Conservation (phyloP, 2,329 filamentous ascomycete genomes). For the Fusarium sarcochroum region DNA sequence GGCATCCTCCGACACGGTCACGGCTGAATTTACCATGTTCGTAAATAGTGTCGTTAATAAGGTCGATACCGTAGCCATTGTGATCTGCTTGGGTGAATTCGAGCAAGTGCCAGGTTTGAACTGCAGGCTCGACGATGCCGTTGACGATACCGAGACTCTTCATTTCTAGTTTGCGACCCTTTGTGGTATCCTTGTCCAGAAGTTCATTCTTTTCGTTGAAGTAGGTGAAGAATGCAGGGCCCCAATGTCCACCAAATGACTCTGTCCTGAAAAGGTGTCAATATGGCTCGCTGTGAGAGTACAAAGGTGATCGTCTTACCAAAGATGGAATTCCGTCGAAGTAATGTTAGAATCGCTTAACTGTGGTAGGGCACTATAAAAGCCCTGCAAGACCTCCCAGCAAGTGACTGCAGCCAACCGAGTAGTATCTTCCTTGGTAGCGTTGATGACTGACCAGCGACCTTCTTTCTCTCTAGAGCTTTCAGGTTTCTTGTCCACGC, state of each 20-base stretch:
- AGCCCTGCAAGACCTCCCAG: conserved; percentile 31
- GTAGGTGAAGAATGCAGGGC: conserved; percentile 25
- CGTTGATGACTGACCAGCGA: conserved; percentile 19
- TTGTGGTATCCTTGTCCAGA: neutral
- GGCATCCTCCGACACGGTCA: conserved; percentile 13
- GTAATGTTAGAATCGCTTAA: conserved; percentile 13
- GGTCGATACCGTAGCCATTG: conserved; percentile 24
- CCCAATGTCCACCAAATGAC: conserved; percentile 29
- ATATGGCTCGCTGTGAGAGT: fast-evolving
- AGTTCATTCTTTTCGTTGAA: conserved; percentile 23
- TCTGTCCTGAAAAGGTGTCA: conserved; percentile 4
- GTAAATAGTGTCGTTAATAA: conserved; percentile 30
- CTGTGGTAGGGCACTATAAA: conserved; percentile 21
- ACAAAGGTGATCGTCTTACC: neutral
- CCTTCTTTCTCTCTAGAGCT: conserved; percentile 5
- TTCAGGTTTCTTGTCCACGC: conserved; percentile 15
- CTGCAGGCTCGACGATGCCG: conserved; percentile 20
- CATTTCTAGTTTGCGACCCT: conserved; percentile 28
- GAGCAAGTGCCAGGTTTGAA: conserved; percentile 18
- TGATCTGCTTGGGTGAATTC: conserved; percentile 21
- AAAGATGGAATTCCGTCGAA: conserved; percentile 25
- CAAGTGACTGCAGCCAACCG: conserved; percentile 18
- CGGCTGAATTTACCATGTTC: conserved; percentile 16
- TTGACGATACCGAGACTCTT: conserved; percentile 30
- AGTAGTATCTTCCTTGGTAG: conserved; percentile 19